A percentile compares a stretch with the other conserved stretches of the same genome.
Evolutionary conservation across 192 early-diverging fungal genomes (phyloP).

Genomic region (Backusella tarrabulga): DNA sequence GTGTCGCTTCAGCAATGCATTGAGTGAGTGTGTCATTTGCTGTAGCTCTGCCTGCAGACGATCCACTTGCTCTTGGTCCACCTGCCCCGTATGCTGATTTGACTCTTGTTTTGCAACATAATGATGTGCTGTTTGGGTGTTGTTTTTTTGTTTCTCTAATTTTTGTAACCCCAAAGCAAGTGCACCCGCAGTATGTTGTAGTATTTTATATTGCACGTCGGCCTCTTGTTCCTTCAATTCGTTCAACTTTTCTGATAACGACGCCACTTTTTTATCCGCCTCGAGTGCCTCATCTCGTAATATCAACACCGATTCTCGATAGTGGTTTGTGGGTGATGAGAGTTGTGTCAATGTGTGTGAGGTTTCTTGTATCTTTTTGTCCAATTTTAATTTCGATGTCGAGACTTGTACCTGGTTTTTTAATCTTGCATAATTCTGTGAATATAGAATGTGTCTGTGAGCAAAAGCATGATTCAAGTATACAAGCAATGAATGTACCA

Average conservation of each 20-base stretch:
- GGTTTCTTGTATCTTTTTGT: conserved; percentile 60
- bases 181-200: conserved; percentile 55
- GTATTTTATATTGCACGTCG: conserved; percentile 43
- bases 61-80: conserved; percentile 19
- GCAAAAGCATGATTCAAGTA: too few species aligned
- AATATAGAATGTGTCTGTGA: too few species aligned
- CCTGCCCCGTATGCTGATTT: background rate
- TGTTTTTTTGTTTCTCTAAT: conserved; percentile 28
- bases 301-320: conserved; percentile 50
- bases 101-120: background rate
- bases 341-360: conserved; percentile 52
- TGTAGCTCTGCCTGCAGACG: conserved; percentile 33
- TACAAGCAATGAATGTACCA: background rate
- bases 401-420: conserved; percentile 46
- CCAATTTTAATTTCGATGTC: conserved; percentile 46
- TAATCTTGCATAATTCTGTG: conserved; percentile 51
- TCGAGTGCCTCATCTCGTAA: conserved; percentile 49
- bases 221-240: conserved; percentile 46
- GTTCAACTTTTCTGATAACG: conserved; percentile 47
- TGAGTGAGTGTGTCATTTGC: conserved; percentile 33
- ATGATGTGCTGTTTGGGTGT: background rate
- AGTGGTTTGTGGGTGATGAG: conserved; percentile 22
- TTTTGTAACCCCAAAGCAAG: conserved; percentile 45
- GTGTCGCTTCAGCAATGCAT: conserved; percentile 25
- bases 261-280: conserved; percentile 52